These are phyloP conservation scores for Ascoidea tarda DNA, from an alignment of 805 yeast genomes.

Conservation along the genomic window DNA sequence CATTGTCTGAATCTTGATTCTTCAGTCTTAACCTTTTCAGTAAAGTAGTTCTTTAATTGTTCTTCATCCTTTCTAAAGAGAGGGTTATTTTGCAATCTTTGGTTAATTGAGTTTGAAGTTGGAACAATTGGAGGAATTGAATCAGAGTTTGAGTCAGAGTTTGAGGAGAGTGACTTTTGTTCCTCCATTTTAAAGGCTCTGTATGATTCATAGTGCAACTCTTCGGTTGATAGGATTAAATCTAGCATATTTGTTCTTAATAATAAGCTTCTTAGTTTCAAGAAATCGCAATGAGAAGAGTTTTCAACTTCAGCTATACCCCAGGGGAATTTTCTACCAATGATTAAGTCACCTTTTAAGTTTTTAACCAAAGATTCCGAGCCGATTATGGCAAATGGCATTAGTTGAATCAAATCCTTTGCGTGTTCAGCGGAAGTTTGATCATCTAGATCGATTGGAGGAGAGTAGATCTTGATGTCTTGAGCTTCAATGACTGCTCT, in stretches of 20 bases:
- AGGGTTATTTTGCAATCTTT: slow-evolving; percentile 57
- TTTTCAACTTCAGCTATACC: slow-evolving; percentile 82
- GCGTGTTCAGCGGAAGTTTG: slow-evolving; percentile 70
- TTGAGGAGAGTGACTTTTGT: slow-evolving; percentile 20
- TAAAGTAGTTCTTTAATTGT: slow-evolving; percentile 82
- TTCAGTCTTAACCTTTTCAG: slow-evolving; percentile 93
- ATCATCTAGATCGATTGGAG: slow-evolving; percentile 67
- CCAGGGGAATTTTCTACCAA: slow-evolving; percentile 86
- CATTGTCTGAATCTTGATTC: slow-evolving; percentile 97
- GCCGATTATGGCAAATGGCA: slow-evolving; percentile 82
- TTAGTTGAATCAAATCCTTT: slow-evolving; percentile 61
- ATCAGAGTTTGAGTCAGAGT: slow-evolving; percentile 23
- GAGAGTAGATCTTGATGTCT: slow-evolving; percentile 71
- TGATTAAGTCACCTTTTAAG: slow-evolving; percentile 46
- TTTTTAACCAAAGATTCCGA: slow-evolving; percentile 58
- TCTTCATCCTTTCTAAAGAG: slow-evolving; percentile 95
- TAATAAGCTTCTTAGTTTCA: slow-evolving; percentile 63
- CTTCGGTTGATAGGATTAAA: slow-evolving; percentile 66
- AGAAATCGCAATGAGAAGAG: slow-evolving; percentile 75
- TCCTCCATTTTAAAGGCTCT: slow-evolving; percentile 58
- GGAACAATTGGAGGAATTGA: slow-evolving; percentile 10
- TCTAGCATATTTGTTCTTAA: slow-evolving; percentile 78
- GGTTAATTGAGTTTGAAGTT: slow-evolving; percentile 15
- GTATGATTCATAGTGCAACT: slow-evolving; percentile 66
- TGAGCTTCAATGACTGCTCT: slow-evolving; percentile 76